Evolutionary conservation across 2,329 filamentous ascomycete species (phyloP), one percentile per base, ranked within the genome.

Genomic region (Helminthosporium solani): DNA sequence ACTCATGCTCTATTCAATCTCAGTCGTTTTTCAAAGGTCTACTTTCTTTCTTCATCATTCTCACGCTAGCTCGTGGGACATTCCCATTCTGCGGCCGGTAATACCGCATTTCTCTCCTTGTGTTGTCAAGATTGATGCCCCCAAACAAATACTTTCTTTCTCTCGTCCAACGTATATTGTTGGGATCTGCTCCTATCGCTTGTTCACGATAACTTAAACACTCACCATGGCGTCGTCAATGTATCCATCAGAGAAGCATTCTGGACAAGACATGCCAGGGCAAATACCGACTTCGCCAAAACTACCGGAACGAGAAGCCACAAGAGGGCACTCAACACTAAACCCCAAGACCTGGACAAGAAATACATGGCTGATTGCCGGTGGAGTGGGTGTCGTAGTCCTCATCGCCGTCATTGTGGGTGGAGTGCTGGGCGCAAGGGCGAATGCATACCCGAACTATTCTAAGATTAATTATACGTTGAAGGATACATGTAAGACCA

Each of bases 361-460:
- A 42, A 44, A 36, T 20, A 49, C 30, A 37, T 52, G 54, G 49
- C 33, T 53, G 11, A 27, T 37, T n/a, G 37, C 47, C 30, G 47
- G 40, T 27, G 16, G 47, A 8, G 35, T 42, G 15, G 21, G 20
- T 19, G 35, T 45, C 2, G 11, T 40, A 9, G 33, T 52, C n/a
- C 23, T 51, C n/a, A 30, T 49, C 14, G 50, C 31, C 9, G 48
- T 43, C 9, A 33, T 52, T 11, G 50, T 56, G 16, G 52, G 52
- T 33, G 49, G 49, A 6, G 50, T 57, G 5, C 33, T 59, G 11
- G 56, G 56, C n/a, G 44, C 47, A 2, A 34, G 52, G 19, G 48
- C 48, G 27, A 52, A 44, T 16, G 52, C 54, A 21, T 59, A 59
- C 43, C 56, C 56, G 4, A 33, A 57, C 44, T 59, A 59, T 37